Evolutionary conservation across 768 basidiomycete genomes (phyloP).

Genomic region (Leccinum fibrillosum): DNA sequence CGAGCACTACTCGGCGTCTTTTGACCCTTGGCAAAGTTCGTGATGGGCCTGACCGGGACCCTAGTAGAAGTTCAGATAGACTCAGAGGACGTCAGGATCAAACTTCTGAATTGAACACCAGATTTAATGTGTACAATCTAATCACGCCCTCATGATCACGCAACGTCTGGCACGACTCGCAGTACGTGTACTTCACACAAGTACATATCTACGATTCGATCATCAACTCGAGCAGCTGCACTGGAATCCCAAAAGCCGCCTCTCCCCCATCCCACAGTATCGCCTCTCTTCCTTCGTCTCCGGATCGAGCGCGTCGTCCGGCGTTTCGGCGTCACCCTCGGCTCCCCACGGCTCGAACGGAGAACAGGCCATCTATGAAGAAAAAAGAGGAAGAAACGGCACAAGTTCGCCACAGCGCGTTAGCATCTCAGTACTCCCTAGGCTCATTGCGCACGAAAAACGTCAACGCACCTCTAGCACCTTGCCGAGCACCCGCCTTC

Average conservation of each 20-base stretch:
- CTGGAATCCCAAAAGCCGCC: slow-evolving; percentile 81
- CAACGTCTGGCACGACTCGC: not conserved
- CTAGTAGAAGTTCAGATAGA: not conserved
- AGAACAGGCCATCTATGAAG: slow-evolving; percentile 73
- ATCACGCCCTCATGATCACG: not conserved
- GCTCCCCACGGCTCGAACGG: slow-evolving; percentile 90
- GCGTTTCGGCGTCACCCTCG: slow-evolving; percentile 45
- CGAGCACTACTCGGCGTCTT: not conserved
- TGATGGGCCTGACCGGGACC: not conserved
- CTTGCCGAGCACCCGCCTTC: slow-evolving; percentile 70
- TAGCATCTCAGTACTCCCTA: not conserved
- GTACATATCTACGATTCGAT: not conserved
- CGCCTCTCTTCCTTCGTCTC: slow-evolving; percentile 70
- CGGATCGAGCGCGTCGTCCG: slow-evolving; percentile 46
- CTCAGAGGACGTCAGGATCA: not conserved
- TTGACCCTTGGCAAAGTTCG: not conserved
- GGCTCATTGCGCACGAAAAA: not conserved
- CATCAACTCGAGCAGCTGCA: slow-evolving; percentile 86
- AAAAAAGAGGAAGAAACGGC: not conserved
- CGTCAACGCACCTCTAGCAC: slow-evolving; percentile 65
- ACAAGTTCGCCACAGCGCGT: not conserved
- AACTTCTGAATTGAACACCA: not conserved
- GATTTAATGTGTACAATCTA: not conserved
- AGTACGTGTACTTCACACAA: not conserved
- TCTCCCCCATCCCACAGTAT: slow-evolving; percentile 76